phyloP scores from a whole-genome alignment of 2,329 filamentous ascomycete species.

The Sporothrix protearum region DNA sequence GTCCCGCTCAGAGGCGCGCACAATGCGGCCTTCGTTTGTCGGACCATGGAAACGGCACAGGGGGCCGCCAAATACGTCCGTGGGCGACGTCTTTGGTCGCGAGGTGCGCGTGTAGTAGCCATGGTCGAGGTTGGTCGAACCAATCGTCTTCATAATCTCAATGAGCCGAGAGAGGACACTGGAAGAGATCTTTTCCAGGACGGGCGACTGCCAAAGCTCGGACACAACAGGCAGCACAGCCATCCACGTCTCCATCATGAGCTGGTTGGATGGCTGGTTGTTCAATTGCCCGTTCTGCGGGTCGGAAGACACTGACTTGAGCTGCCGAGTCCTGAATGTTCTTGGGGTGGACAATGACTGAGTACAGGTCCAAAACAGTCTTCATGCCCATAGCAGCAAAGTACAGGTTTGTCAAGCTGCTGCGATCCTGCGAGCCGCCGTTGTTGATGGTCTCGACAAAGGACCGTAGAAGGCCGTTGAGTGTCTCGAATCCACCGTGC shows the following conservation, averaged over 20 bases:
- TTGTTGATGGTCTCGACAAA: conserved; percentile 59
- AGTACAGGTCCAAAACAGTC: conserved; percentile 80
- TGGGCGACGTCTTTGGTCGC: conserved; percentile 16
- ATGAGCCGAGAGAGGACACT: conserved; percentile 71
- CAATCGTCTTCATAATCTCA: conserved; percentile 75
- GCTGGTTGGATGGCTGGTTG: conserved; percentile 57
- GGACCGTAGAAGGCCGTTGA: conserved; percentile 65
- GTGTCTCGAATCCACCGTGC: conserved; percentile 66
- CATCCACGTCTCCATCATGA: conserved; percentile 81
- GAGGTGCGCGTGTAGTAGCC: conserved; percentile 11
- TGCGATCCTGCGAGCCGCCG: conserved; percentile 39
- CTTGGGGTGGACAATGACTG: conserved; percentile 71
- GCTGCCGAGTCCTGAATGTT: conserved; percentile 73
- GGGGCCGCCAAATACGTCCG: conserved; percentile 40
- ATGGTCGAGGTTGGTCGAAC: conserved; percentile 71
- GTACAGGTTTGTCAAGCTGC: conserved; percentile 46
- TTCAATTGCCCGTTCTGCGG: conserved; percentile 41
- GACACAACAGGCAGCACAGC: conserved; percentile 72
- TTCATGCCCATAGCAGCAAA: conserved; percentile 62
- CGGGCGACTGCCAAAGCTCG: conserved; percentile 78
- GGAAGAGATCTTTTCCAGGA: conserved; percentile 76
- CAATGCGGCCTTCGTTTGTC: conserved; percentile 36
- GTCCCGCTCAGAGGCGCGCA: conserved; percentile 36
- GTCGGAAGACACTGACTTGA: conserved; percentile 44
- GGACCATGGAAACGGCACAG: conserved; percentile 48